Evolutionary conservation across 2,329 filamentous ascomycete species (phyloP).

Genomic region (Calonectria hongkongensis): DNA sequence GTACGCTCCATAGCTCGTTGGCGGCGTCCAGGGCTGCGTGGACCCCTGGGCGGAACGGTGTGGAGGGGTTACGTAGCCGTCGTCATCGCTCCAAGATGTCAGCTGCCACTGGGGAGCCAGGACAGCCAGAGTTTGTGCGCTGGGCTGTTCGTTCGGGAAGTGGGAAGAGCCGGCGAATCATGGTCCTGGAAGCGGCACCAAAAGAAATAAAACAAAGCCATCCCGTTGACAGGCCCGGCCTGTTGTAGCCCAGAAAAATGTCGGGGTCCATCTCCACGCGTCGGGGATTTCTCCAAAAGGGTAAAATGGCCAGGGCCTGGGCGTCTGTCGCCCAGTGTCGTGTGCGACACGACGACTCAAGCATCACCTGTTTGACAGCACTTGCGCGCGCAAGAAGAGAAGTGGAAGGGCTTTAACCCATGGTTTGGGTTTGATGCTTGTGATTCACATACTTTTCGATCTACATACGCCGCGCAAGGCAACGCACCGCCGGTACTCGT

Average conservation of each 20-base stretch:
- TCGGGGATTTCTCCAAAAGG: slow-evolving; percentile 27
- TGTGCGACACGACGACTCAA: slow-evolving; percentile 3
- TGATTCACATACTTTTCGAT: slow-evolving; percentile 9
- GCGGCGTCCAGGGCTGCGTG: slow-evolving; percentile 26
- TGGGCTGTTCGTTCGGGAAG: slow-evolving; percentile 29
- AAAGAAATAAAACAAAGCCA: slow-evolving; percentile 22
- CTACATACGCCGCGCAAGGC: not conserved
- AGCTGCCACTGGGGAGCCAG: not conserved
- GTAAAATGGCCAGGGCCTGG: not conserved
- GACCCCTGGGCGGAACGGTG: slow-evolving; percentile 21
- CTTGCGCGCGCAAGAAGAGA: not conserved
- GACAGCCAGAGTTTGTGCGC: slow-evolving; percentile 20
- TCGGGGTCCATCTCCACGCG: slow-evolving; percentile 13
- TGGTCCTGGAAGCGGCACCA: slow-evolving; percentile 1
- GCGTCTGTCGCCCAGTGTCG: slow-evolving; percentile 17
- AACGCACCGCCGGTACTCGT: slow-evolving; percentile 4
- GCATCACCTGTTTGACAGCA: not conserved
- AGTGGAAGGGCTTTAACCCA: not conserved
- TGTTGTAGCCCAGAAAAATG: slow-evolving; percentile 6
- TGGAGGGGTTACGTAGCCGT: slow-evolving; percentile 36
- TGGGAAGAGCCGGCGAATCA: slow-evolving; percentile 26
- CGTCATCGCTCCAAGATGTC: slow-evolving; percentile 16
- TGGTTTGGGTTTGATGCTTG: not conserved
- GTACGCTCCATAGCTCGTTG: slow-evolving; percentile 27
- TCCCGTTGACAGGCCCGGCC: slow-evolving; percentile 15